These are phyloP conservation scores for Ophiognomonia clavigignenti-juglandacearum DNA, from an alignment of 2,329 filamentous ascomycete species.

Conservation along the genomic window DNA sequence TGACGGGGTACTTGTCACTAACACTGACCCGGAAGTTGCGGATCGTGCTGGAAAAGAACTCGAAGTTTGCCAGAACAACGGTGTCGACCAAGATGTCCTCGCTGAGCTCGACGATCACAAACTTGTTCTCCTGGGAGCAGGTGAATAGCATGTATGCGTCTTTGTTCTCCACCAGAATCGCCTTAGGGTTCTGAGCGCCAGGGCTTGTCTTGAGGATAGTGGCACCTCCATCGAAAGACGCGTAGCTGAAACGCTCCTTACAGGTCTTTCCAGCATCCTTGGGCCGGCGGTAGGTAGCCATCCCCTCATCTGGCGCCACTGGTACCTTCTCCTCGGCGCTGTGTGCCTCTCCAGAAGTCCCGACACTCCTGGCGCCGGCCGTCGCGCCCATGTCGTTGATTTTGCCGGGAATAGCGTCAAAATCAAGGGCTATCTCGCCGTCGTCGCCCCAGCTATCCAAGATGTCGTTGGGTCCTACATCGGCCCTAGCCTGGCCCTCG, in stretches of 20 bases:
- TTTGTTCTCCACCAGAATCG: constrained; percentile 92
- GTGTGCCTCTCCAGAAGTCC: constrained; percentile 16
- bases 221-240: constrained; percentile 93
- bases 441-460: constrained; percentile 82
- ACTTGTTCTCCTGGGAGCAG: constrained; percentile 83
- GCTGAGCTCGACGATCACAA: constrained; percentile 89
- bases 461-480: constrained; percentile 55
- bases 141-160: constrained; percentile 97
- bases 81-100: constrained; percentile 86
- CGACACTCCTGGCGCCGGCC: constrained; percentile 15
- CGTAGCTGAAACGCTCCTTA: constrained; percentile 96
- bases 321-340: constrained; percentile 32
- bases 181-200: constrained; percentile 80
- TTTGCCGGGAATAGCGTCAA: constrained; percentile 43
- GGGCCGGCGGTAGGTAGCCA: constrained; percentile 59
- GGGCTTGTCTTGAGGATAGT: constrained; percentile 87
- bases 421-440: constrained; percentile 67
- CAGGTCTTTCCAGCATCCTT: constrained; percentile 96
- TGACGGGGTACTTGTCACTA: constrained; percentile 90
- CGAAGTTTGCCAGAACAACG: constrained; percentile 94
- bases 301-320: constrained; percentile 37
- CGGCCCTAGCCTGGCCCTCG: constrained; percentile 44
- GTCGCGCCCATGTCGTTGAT: constrained; percentile 37
- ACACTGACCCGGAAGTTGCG: constrained; percentile 87
- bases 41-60: constrained; percentile 98